Evolutionary conservation across 192 early-diverging fungal species (phyloP).

Genomic region (Rhizoclosmatium globosum): DNA sequence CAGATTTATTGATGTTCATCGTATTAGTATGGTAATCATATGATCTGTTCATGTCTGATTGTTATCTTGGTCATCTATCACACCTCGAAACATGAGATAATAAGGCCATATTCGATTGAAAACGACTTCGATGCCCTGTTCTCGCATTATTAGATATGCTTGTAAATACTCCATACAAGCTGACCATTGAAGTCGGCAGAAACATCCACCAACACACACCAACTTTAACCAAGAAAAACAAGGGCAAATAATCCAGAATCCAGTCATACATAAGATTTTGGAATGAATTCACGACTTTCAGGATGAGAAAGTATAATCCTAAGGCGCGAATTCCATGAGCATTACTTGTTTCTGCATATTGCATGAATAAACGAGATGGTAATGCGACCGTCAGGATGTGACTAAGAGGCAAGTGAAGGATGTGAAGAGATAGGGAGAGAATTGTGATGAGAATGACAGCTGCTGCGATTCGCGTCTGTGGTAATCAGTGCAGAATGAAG

Average conservation of each 20-base stretch:
- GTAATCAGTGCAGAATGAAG: background rate
- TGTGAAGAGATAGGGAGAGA: slow-evolving; percentile 12
- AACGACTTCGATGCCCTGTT: background rate
- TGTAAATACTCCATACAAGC: background rate
- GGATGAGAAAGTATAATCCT: slow-evolving; percentile 18
- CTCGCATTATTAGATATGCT: no score
- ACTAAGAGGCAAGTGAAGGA: background rate
- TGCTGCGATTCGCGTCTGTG: slow-evolving; percentile 14
- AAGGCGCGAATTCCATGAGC: background rate
- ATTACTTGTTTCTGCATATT: background rate
- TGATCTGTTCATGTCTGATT: no score
- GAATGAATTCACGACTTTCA: slow-evolving; percentile 3
- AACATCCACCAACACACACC: slow-evolving; percentile 27
- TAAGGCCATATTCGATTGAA: background rate
- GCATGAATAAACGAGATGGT: background rate
- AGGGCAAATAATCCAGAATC: slow-evolving; percentile 1
- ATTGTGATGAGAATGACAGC: background rate
- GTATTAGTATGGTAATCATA: no score
- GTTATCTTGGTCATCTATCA: no score
- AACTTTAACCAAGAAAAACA: slow-evolving; percentile 31
- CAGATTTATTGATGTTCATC: no score
- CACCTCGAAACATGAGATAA: background rate
- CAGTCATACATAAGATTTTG: background rate
- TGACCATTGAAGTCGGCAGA: slow-evolving; percentile 11
- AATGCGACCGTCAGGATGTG: slow-evolving; percentile 5